Conservation (phyloP, 257 asterid species). For the Solanum infundibuliforme region DNA sequence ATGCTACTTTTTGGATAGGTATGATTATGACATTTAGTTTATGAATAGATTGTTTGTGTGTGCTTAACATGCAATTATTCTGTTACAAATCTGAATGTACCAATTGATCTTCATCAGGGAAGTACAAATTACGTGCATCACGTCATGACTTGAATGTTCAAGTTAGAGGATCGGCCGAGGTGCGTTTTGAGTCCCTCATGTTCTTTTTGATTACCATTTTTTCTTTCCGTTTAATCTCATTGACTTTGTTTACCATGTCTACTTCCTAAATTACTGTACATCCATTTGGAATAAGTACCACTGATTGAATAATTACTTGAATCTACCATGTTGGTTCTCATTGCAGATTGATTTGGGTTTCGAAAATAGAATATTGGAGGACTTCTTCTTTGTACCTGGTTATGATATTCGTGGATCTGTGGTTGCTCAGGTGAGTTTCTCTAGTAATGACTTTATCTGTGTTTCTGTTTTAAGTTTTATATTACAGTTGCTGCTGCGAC, state of each 20-base stretch:
- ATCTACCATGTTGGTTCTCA: slow-evolving; percentile 3
- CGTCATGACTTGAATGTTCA: slow-evolving; percentile 59
- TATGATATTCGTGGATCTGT: slow-evolving; percentile 83
- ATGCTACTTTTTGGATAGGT: neutral
- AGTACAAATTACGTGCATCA: slow-evolving; percentile 67
- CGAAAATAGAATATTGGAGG: slow-evolving; percentile 51
- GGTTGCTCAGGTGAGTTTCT: slow-evolving; percentile 73
- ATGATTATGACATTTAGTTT: neutral
- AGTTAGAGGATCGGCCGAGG: slow-evolving; percentile 79
- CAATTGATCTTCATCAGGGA: slow-evolving; percentile 39
- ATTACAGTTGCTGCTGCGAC: neutral
- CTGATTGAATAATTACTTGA: neutral
- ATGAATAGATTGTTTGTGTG: neutral
- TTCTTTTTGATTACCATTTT: neutral
- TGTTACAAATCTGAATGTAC: neutral
- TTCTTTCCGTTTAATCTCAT: neutral
- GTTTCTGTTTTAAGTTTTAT: neutral
- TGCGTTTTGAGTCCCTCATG: slow-evolving; percentile 9
- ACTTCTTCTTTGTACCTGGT: slow-evolving; percentile 68
- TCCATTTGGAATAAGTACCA: neutral
- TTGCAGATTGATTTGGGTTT: slow-evolving; percentile 81
- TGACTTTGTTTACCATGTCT: neutral
- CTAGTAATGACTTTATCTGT: neutral
- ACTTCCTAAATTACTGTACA: neutral
- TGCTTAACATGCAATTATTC: neutral